Conservation (phyloP, 495 filamentous ascomycete species). For the Neurospora pannonica region DNA sequence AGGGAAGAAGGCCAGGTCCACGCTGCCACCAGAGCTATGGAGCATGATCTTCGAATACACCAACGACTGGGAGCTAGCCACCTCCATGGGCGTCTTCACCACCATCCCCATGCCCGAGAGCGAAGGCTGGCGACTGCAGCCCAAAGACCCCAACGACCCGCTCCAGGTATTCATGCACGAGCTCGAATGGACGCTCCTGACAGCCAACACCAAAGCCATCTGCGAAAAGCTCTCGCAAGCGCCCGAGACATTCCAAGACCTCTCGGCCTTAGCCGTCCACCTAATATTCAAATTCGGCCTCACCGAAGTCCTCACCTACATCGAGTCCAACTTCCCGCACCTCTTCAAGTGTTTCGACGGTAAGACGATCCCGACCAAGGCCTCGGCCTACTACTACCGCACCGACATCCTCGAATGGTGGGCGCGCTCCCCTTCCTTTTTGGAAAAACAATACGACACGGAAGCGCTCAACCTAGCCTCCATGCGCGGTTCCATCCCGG, state of each 20-base stretch:
- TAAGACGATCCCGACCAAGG: slow-evolving; percentile 73
- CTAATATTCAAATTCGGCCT: slow-evolving; percentile 86
- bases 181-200: slow-evolving; percentile 75
- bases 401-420: slow-evolving; percentile 84
- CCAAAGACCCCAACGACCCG: slow-evolving; percentile 31
- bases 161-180: slow-evolving; percentile 46
- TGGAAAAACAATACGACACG: slow-evolving; percentile 62
- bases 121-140: slow-evolving; percentile 45
- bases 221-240: slow-evolving; percentile 56
- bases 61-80: slow-evolving; percentile 82
- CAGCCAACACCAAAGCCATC: slow-evolving; percentile 55
- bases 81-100: slow-evolving; percentile 67
- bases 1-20: slow-evolving; percentile 17
- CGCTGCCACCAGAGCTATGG: slow-evolving; percentile 78
- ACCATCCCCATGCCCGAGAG: slow-evolving; percentile 61
- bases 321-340: slow-evolving; percentile 67
- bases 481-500: slow-evolving; percentile 68
- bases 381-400: slow-evolving; percentile 76
- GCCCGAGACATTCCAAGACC: slow-evolving; percentile 56
- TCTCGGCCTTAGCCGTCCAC: slow-evolving; percentile 74
- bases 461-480: slow-evolving; percentile 85
- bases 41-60: slow-evolving; percentile 74
- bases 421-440: slow-evolving; percentile 54
- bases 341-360: slow-evolving; percentile 78
- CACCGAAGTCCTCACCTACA: slow-evolving; percentile 65